phyloP scores from a whole-genome alignment of 371 early-diverging fungal species.

The Sporodiniella umbellata region DNA sequence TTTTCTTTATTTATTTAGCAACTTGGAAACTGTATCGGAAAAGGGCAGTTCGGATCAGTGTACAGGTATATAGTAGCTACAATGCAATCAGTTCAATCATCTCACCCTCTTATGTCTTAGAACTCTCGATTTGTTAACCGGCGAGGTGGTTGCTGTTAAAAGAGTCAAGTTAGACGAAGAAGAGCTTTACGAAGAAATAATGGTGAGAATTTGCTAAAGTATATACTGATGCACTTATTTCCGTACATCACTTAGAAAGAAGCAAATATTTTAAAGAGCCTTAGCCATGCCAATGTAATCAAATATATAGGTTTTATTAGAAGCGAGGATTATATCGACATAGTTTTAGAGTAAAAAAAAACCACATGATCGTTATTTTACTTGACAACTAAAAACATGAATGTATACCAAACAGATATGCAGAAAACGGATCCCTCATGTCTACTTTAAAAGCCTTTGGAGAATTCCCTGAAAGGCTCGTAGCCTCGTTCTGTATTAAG shows the following conservation, averaged over 20 bases:
- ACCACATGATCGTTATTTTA: not conserved
- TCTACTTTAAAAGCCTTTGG: slow-evolving; percentile 90
- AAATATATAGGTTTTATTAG: slow-evolving; percentile 83
- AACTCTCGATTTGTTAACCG: slow-evolving; percentile 80
- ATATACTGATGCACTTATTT: not conserved
- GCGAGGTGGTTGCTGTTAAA: slow-evolving; percentile 88
- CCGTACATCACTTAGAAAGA: slow-evolving; percentile 45
- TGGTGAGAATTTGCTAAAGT: slow-evolving; percentile 12
- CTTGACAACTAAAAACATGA: not conserved
- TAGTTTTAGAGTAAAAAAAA: slow-evolving; percentile 75
- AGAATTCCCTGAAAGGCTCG: slow-evolving; percentile 89
- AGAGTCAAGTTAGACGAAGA: slow-evolving; percentile 72
- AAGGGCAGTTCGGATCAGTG: slow-evolving; percentile 90
- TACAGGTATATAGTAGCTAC: slow-evolving; percentile 50
- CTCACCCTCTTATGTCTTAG: too few species aligned
- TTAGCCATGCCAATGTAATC: slow-evolving; percentile 84
- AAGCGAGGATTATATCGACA: slow-evolving; percentile 68
- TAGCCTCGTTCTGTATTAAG: slow-evolving; percentile 86
- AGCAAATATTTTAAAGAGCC: slow-evolving; percentile 66
- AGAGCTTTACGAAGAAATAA: slow-evolving; percentile 53
- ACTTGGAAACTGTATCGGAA: slow-evolving; percentile 88
- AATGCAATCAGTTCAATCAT: too few species aligned
- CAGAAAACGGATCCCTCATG: slow-evolving; percentile 93
- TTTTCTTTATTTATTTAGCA: slow-evolving; percentile 37
- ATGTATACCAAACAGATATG: slow-evolving; percentile 46